A percentile compares a stretch with the other conserved stretches of the same genome.
phyloP scores from a whole-genome alignment of 192 early-diverging fungal genomes.

The Podochytrium sp. region DNA sequence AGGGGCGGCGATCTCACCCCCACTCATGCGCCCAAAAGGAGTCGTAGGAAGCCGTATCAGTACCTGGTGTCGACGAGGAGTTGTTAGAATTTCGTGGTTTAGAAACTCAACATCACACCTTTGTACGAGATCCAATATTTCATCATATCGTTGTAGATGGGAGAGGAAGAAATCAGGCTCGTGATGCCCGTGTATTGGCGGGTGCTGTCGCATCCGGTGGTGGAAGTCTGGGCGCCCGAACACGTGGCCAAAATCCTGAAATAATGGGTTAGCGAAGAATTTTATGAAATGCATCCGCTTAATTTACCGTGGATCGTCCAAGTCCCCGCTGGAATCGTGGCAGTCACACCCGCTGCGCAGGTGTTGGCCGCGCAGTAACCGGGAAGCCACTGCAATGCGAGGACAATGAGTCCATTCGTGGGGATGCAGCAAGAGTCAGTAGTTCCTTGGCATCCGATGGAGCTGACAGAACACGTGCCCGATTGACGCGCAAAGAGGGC shows the following conservation, averaged over 20 bases:
- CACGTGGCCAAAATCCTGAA: neutral
- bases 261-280: neutral
- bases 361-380: constrained; percentile 7
- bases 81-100: too few relatives aligned
- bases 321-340: neutral
- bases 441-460: neutral
- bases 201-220: neutral
- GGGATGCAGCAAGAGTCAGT: constrained; percentile 17
- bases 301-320: constrained; percentile 15
- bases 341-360: neutral
- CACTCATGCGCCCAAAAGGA: neutral
- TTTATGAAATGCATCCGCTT: neutral
- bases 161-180: neutral
- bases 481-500: neutral
- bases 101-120: too few relatives aligned
- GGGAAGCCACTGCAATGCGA: constrained; percentile 14
- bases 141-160: neutral
- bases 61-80: too few relatives aligned
- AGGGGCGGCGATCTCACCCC: too few relatives aligned
- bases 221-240: neutral
- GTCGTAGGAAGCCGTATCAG: neutral
- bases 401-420: constrained; percentile 1
- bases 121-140: constrained; percentile 4
- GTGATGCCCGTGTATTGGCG: neutral
- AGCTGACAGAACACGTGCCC: neutral